phyloP scores from a whole-genome alignment of 1,139 yeast species.

The Hansenula sp. region DNA sequence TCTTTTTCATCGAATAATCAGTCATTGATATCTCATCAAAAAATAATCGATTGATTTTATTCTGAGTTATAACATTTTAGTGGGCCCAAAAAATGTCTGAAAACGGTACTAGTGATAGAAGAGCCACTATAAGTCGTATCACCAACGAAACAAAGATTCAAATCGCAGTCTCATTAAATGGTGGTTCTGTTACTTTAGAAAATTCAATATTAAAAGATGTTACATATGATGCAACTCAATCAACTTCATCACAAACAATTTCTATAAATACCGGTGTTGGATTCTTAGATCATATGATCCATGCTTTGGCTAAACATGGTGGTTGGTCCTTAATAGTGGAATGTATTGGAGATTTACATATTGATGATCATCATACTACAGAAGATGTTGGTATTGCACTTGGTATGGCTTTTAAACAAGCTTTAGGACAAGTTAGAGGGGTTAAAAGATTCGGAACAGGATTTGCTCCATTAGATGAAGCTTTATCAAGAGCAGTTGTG shows the following conservation, averaged over 20 bases:
- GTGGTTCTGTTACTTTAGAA: slow-evolving; percentile 65
- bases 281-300: slow-evolving; percentile 94
- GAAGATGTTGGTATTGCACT: slow-evolving; percentile 94
- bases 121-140: slow-evolving; percentile 58
- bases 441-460: slow-evolving; percentile 92
- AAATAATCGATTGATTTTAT: too few relatives aligned
- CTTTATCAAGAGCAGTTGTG: slow-evolving; percentile 88
- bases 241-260: slow-evolving; percentile 62
- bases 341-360: slow-evolving; percentile 91
- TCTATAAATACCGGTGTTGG: slow-evolving; percentile 89
- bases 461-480: slow-evolving; percentile 95
- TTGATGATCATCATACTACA: slow-evolving; percentile 95
- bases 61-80: too few relatives aligned
- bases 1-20: slow-evolving; percentile 1
- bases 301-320: slow-evolving; percentile 92
- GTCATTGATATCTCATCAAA: neutral
- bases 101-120: slow-evolving; percentile 23
- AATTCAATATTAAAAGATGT: slow-evolving; percentile 44
- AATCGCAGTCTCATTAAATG: slow-evolving; percentile 78
- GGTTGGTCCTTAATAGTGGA: slow-evolving; percentile 93
- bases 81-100: neutral
- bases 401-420: slow-evolving; percentile 85
- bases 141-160: slow-evolving; percentile 95
- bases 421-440: slow-evolving; percentile 85
- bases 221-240: slow-evolving; percentile 37